Base-by-base conservation (phyloP, 495 filamentous ascomycete species). In the Lasiosphaeris hirsuta region DNA sequence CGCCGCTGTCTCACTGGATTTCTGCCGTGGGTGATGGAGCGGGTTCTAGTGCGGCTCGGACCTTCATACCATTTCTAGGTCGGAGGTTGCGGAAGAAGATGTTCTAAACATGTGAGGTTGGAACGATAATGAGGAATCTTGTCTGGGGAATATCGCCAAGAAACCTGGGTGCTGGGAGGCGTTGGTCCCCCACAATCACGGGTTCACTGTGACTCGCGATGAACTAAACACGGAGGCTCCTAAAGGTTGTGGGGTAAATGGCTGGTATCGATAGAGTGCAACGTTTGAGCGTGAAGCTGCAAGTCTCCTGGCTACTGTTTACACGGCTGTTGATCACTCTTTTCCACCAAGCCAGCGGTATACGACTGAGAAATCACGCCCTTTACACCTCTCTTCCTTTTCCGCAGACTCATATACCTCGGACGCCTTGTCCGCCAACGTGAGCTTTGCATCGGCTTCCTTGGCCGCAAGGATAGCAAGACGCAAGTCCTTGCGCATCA, bases 401-500 rank as follows among this genome's bases (percentile, higher is more conserved):
- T 86, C 83, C 10, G 75, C 75, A 7, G 76, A 76, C 50, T 84
- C 82, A 56, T 95, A 96, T 3, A 94, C 84, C 15, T 83, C 78
- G 19, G 71, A 76, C 0, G 89, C 88, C 63, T 74, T 80, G 17
- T 80, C 78, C 13, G 80, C 89, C 36, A 95, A 71, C 46, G 81
- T 83, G 2, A 94, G 71, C 60, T 77, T 81, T 2, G 87, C 88
- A 0, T 78, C 81, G 7, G 83, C 84, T 64, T 89, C 81, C 40
- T 80, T 70, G 0, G 90, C 90, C 36, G 90, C 90, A 11, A 81
- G 62, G 40, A 93, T 84, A 0, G 90, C 90, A 51, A 94, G 73
- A 33, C 75, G 77, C 10, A 94, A 67, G 69, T 93, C 90, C 67
- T 97, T 97, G 63, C 86, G 83, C 87, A 96, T 96, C 58, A 97